Percentiles rank a stretch among this genome's conserved stretches.
Conservation (phyloP, 768 basidiomycete genomes). For the Termitomyces sp. region DNA sequence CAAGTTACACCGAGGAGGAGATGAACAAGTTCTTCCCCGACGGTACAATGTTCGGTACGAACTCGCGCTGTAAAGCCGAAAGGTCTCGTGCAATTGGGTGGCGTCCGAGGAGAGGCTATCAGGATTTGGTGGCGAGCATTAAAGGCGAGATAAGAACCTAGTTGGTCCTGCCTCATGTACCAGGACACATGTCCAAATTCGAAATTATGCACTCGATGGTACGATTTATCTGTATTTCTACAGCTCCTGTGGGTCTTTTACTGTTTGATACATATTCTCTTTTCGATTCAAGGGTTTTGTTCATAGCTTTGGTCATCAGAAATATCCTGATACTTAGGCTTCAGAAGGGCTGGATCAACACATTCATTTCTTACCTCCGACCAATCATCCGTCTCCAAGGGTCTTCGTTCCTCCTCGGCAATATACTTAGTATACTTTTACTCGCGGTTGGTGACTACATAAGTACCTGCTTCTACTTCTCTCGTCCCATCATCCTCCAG, state of each 20-base stretch:
- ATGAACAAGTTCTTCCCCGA: conserved; percentile 33
- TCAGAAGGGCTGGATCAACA: background rate
- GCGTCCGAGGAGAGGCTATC: conserved; percentile 44
- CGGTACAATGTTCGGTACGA: conserved; percentile 33
- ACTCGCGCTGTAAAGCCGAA: conserved; percentile 42
- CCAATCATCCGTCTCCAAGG: background rate
- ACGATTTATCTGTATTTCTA: background rate
- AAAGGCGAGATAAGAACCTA: conserved; percentile 17
- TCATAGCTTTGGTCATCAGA: background rate
- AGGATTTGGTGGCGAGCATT: conserved; percentile 49
- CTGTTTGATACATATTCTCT: background rate
- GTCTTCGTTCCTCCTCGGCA: background rate
- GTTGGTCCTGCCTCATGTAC: background rate
- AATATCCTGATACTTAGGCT: background rate
- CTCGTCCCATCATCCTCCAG: background rate
- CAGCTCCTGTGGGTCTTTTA: background rate
- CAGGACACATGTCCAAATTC: background rate
- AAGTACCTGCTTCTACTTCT: background rate
- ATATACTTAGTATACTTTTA: background rate
- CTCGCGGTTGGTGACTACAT: background rate
- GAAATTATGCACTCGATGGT: background rate
- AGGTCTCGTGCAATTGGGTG: conserved; percentile 45
- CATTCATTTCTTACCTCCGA: background rate
- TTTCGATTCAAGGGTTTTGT: background rate
- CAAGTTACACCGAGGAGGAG: conserved; percentile 41